These are phyloP conservation scores for Dinochytrium kinnereticum DNA, from an alignment of 371 early-diverging fungal genomes.

Conservation along the genomic window DNA sequence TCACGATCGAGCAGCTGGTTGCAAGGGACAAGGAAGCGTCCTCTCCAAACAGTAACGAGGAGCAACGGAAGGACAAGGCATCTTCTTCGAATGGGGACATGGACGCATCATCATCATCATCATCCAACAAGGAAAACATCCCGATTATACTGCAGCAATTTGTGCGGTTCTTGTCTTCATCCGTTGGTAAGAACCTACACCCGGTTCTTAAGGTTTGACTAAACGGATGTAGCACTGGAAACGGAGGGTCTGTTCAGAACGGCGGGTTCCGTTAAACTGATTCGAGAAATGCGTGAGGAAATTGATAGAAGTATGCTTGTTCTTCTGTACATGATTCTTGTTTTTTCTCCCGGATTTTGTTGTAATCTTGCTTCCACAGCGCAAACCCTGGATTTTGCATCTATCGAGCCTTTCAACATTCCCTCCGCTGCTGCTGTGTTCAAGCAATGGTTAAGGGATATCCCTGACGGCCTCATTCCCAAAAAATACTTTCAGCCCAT, in stretches of 20 bases:
- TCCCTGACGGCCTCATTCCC: constrained; percentile 51
- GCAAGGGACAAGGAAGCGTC: constrained; percentile 17
- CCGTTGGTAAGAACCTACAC: constrained; percentile 27
- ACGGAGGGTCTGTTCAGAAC: constrained; percentile 52
- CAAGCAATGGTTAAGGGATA: constrained; percentile 52
- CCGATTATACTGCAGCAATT: constrained; percentile 41
- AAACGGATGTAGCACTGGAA: constrained; percentile 31
- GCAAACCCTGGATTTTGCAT: constrained; percentile 31
- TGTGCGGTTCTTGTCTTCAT: constrained; percentile 37
- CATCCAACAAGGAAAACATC: constrained; percentile 19
- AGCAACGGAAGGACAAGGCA: too few species aligned
- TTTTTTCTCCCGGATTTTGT: too few species aligned
- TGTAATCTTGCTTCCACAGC: constrained; percentile 22
- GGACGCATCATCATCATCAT: background rate
- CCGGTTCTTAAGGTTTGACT: background rate
- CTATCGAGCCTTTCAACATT: constrained; percentile 33
- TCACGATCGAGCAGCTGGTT: constrained; percentile 22
- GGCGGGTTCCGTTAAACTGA: constrained; percentile 39
- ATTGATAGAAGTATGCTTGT: constrained; percentile 44
- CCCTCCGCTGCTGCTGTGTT: constrained; percentile 44
- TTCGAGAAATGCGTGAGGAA: constrained; percentile 44
- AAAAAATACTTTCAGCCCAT: constrained; percentile 35
- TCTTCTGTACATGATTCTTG: background rate
- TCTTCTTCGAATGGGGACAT: background rate
- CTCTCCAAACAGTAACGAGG: too few species aligned